phyloP scores from a whole-genome alignment of 495 filamentous ascomycete species.

The Hypoxylon trugodes region DNA sequence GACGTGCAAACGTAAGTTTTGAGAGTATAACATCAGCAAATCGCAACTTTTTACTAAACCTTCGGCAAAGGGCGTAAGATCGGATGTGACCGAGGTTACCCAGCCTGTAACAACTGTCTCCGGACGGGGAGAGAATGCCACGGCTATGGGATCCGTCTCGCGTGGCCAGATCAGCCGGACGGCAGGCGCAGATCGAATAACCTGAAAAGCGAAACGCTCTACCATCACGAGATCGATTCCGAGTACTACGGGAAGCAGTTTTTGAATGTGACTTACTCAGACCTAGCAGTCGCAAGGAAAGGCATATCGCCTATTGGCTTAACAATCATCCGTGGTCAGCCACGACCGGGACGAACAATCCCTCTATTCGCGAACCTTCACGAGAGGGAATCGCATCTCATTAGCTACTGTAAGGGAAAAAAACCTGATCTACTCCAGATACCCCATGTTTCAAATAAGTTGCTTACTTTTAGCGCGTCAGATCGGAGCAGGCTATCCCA shows the following conservation, averaged over 20 bases:
- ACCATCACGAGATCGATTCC: constrained; percentile 39
- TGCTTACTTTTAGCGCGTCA: constrained; percentile 27
- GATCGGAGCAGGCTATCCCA: constrained; percentile 42
- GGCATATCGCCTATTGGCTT: constrained; percentile 39
- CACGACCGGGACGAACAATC: constrained; percentile 35
- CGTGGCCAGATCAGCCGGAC: constrained; percentile 49
- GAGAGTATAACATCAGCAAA: constrained; percentile 39
- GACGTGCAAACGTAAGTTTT: constrained; percentile 50
- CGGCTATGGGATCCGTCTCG: constrained; percentile 51
- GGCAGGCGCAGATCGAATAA: constrained; percentile 45
- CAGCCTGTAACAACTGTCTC: constrained; percentile 51
- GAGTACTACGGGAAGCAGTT: constrained; percentile 44
- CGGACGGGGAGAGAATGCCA: constrained; percentile 47
- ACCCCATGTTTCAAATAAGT: neutral
- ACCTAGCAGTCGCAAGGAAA: constrained; percentile 41
- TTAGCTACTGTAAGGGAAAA: constrained; percentile 41
- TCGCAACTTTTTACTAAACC: constrained; percentile 28
- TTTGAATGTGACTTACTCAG: constrained; percentile 43
- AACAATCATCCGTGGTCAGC: constrained; percentile 29
- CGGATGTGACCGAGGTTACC: constrained; percentile 50
- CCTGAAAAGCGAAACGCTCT: constrained; percentile 39
- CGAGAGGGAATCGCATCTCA: constrained; percentile 43
- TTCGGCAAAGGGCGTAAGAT: constrained; percentile 46
- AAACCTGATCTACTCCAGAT: neutral
- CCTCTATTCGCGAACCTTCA: constrained; percentile 38